Evolutionary conservation across 768 basidiomycete genomes (phyloP).

Genomic region (Mycena vulgaris): DNA sequence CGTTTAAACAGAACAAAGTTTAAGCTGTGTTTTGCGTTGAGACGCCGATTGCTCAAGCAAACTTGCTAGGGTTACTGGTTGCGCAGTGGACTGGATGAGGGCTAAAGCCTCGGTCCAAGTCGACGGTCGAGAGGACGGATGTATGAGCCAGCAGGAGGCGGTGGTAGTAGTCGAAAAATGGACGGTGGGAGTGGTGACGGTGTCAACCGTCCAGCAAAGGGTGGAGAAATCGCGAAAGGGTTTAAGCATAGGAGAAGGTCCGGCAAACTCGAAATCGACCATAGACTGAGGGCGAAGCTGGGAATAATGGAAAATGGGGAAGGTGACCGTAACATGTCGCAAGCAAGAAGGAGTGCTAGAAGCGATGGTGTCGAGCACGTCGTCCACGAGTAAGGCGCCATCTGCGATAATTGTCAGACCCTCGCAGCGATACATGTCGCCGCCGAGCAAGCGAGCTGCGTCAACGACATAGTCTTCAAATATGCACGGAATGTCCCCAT

Average conservation of each 20-base stretch:
- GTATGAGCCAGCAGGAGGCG: background rate
- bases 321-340: background rate
- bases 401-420: background rate
- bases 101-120: background rate
- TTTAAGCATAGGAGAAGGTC: background rate
- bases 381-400: background rate
- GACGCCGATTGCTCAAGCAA: too few relatives aligned
- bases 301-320: background rate
- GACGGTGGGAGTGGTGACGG: background rate
- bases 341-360: background rate
- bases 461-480: background rate
- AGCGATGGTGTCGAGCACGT: background rate
- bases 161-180: background rate
- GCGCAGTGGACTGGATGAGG: too few relatives aligned
- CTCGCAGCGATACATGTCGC: background rate
- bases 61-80: too few relatives aligned
- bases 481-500: background rate
- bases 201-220: background rate
- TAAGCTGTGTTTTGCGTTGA: too few relatives aligned
- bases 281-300: background rate
- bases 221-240: background rate
- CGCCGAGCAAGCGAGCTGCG: background rate
- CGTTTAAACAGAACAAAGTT: too few relatives aligned
- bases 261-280: background rate
- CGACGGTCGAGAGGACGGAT: background rate